phyloP scores from a whole-genome alignment of 768 basidiomycete species.

The Boletales sp. region DNA sequence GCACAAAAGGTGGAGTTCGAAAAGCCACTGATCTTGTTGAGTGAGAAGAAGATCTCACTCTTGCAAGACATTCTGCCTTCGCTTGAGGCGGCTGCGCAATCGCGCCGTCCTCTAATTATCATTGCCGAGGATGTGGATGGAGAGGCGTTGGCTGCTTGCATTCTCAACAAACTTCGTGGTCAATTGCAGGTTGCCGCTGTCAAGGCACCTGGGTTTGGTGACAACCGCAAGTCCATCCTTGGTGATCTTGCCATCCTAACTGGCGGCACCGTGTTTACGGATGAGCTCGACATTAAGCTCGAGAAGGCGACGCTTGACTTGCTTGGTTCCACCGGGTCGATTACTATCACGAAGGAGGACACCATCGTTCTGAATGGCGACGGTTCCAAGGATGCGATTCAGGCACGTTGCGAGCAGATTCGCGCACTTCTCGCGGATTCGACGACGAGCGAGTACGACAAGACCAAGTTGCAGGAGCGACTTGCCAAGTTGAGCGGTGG shows the following conservation, averaged over 20 bases:
- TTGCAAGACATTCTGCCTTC: constrained; percentile 95
- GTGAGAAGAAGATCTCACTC: constrained; percentile 96
- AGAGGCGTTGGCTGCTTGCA: constrained; percentile 95
- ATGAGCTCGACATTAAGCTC: constrained; percentile 95
- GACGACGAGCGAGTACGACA: constrained; percentile 91
- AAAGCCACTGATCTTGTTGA: constrained; percentile 90
- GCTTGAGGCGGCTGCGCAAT: constrained; percentile 76
- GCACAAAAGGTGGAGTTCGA: constrained; percentile 94
- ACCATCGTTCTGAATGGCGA: constrained; percentile 94
- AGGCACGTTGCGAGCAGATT: constrained; percentile 95
- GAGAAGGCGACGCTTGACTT: constrained; percentile 85
- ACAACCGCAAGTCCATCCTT: constrained; percentile 98
- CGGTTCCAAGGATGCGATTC: constrained; percentile 86
- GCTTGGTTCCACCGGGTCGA: constrained; percentile 86
- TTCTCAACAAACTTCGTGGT: constrained; percentile 98
- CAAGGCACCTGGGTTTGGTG: constrained; percentile 98
- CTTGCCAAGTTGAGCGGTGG: constrained; percentile 95
- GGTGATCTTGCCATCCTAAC: constrained; percentile 97
- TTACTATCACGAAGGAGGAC: constrained; percentile 97
- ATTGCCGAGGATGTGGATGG: constrained; percentile 98
- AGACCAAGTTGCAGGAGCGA: constrained; percentile 92
- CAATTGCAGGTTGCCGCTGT: constrained; percentile 92
- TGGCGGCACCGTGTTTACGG: constrained; percentile 96
- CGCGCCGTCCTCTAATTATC: constrained; percentile 89
- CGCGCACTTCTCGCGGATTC: constrained; percentile 76